Evolutionary conservation across 2,329 filamentous ascomycete genomes (phyloP).

Genomic region (Atkinsonella hypoxylon): DNA sequence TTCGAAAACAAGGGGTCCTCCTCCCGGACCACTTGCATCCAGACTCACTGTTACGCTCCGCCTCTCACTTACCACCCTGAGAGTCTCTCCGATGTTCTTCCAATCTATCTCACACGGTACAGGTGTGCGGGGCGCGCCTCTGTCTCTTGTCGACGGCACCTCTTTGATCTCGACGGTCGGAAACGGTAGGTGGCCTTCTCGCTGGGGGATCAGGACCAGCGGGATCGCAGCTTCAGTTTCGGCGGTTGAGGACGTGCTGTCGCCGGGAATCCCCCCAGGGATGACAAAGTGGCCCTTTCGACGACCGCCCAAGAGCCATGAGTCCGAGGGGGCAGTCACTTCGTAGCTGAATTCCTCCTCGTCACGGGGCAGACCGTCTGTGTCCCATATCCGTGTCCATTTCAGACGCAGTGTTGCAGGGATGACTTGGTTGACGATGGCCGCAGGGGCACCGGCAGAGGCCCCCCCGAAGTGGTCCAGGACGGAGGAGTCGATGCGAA

Average conservation of each 20-base stretch:
- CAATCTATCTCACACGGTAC: slow-evolving; percentile 65
- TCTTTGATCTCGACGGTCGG: slow-evolving; percentile 70
- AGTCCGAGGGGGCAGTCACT: slow-evolving; percentile 57
- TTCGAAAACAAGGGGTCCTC: slow-evolving; percentile 55
- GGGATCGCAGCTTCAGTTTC: slow-evolving; percentile 48
- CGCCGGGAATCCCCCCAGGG: slow-evolving; percentile 26
- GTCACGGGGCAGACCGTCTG: slow-evolving; percentile 24
- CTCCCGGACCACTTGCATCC: slow-evolving; percentile 52
- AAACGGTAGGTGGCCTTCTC: slow-evolving; percentile 64
- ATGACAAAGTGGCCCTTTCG: slow-evolving; percentile 67
- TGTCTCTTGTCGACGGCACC: slow-evolving; percentile 25
- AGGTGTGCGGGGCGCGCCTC: slow-evolving; percentile 11
- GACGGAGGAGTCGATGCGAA: slow-evolving; percentile 36
- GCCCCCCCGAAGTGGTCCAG: slow-evolving; percentile 17
- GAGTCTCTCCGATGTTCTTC: slow-evolving; percentile 62
- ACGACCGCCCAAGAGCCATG: slow-evolving; percentile 77
- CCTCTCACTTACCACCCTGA: slow-evolving; percentile 62
- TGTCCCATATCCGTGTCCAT: slow-evolving; percentile 54
- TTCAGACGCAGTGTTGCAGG: slow-evolving; percentile 48
- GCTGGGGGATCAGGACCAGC: slow-evolving; percentile 68
- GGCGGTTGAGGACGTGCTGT: slow-evolving; percentile 30
- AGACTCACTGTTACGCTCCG: slow-evolving; percentile 61
- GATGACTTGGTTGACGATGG: slow-evolving; percentile 52
- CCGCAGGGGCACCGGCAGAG: slow-evolving; percentile 28
- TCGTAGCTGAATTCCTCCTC: slow-evolving; percentile 74